Evolutionary conservation across 352 stramenopile genomes (phyloP).

Genomic region (Phytophthora niederhauseri): DNA sequence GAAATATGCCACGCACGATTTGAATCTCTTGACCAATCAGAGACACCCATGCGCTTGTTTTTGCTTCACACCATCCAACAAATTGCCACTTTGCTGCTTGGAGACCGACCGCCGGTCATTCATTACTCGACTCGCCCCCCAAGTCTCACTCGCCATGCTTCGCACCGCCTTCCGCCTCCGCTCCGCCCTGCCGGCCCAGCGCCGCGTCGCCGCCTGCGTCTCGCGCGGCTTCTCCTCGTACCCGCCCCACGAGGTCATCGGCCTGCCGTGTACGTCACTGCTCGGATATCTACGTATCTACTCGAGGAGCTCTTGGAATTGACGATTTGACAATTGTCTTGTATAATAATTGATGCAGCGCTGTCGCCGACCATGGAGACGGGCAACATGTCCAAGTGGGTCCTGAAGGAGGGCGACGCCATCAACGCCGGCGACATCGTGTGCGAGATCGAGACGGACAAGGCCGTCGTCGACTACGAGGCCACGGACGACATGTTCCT

Average conservation of each 20-base stretch:
- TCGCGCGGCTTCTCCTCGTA: conserved; percentile 73
- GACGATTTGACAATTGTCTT: conserved; percentile 14
- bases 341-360: conserved; percentile 42
- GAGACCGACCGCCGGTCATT: conserved; percentile 15
- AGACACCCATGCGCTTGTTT: conserved; percentile 7
- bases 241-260: conserved; percentile 78
- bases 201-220: conserved; percentile 41
- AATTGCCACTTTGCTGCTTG: conserved; percentile 27
- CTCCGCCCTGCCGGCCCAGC: conserved; percentile 37
- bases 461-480: conserved; percentile 99
- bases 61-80: conserved; percentile 20
- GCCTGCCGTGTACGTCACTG: conserved; percentile 63
- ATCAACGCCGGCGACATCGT: conserved; percentile 96
- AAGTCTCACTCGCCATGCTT: conserved; percentile 51
- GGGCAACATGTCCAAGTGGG: conserved; percentile 96
- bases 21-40: conserved; percentile 20
- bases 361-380: conserved; percentile 98
- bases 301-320: not conserved
- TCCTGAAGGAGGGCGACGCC: conserved; percentile 91
- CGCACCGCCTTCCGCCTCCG: conserved; percentile 61
- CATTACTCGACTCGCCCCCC: conserved; percentile 25
- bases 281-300: not conserved
- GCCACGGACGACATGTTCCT: conserved; percentile 97
- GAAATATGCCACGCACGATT: conserved; percentile 1
- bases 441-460: conserved; percentile 99